Percentiles rank a stretch among this genome's conserved stretches.
Conservation (phyloP, 2,329 filamentous ascomycete species). For the Geoglossum cookeanum region DNA sequence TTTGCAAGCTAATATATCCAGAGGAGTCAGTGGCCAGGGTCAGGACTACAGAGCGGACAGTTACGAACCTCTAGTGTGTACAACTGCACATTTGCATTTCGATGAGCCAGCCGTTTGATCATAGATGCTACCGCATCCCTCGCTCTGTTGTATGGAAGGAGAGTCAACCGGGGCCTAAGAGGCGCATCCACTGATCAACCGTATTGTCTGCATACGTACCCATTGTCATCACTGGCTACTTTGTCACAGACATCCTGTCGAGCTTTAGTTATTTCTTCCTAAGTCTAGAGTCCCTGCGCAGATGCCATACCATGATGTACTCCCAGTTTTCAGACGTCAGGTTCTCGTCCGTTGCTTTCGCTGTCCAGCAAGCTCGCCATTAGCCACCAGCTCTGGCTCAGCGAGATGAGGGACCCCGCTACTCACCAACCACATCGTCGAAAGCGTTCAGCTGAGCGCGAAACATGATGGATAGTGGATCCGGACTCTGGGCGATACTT, state of each 20-base stretch:
- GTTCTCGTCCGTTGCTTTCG: constrained; percentile 91
- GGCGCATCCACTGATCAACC: background rate
- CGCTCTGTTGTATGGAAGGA: constrained; percentile 25
- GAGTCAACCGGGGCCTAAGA: constrained; percentile 1
- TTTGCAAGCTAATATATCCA: constrained; percentile 48
- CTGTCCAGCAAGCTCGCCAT: constrained; percentile 20
- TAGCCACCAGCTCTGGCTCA: background rate
- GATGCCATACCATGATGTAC: constrained; percentile 36
- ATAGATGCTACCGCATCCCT: constrained; percentile 78
- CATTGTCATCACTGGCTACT: constrained; percentile 30
- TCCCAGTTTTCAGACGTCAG: constrained; percentile 73
- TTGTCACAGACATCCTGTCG: constrained; percentile 40
- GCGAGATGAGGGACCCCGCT: constrained; percentile 3
- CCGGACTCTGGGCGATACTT: background rate
- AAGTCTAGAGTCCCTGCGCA: constrained; percentile 6
- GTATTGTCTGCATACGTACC: constrained; percentile 14
- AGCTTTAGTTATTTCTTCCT: background rate
- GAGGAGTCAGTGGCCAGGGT: background rate
- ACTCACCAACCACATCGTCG: constrained; percentile 49
- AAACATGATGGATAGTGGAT: constrained; percentile 26
- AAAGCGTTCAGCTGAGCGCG: constrained; percentile 47
- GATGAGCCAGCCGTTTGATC: constrained; percentile 80
- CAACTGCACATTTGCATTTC: constrained; percentile 89
- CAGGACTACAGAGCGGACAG: background rate
- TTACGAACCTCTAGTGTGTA: constrained; percentile 66